Conservation (phyloP, 2,329 filamentous ascomycete genomes). For the Chrysoporthe deuterocubensis region DNA sequence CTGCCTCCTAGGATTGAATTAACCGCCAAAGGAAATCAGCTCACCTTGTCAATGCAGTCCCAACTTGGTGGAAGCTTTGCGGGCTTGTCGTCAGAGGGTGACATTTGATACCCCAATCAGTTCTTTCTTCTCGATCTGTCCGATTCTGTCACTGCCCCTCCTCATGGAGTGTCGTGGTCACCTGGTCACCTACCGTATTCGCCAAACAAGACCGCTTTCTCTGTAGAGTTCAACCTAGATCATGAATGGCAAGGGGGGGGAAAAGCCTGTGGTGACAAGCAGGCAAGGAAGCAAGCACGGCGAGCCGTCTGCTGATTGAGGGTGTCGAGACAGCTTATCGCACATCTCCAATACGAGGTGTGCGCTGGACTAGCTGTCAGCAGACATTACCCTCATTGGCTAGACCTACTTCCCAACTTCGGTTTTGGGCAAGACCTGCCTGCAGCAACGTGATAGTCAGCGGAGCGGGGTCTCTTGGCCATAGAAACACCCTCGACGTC, state of each 20-base stretch:
- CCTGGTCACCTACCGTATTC: not conserved
- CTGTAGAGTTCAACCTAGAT: not conserved
- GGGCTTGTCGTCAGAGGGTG: not conserved
- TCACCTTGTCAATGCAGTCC: conserved; percentile 15
- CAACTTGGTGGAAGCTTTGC: conserved; percentile 13
- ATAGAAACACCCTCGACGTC: not conserved
- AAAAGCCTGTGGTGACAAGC: not conserved
- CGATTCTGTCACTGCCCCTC: not conserved
- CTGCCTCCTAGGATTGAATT: not conserved
- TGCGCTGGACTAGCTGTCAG: conserved; percentile 21
- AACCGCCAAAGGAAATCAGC: conserved; percentile 3
- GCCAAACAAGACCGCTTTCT: not conserved
- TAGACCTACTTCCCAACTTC: conserved; percentile 17
- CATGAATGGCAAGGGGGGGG: not conserved
- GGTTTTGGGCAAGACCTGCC: conserved; percentile 14
- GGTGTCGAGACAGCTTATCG: conserved; percentile 26
- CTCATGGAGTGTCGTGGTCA: not conserved
- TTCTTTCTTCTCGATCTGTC: not conserved
- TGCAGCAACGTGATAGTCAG: conserved; percentile 21
- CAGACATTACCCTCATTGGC: conserved; percentile 23
- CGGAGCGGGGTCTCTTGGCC: conserved; percentile 21
- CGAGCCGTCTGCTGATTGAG: not conserved
- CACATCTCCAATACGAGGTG: conserved; percentile 25
- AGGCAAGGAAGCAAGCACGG: not conserved
- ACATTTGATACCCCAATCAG: not conserved